Conservation (phyloP, 192 early-diverging fungal species). For the Oehlia diaphana region DNA sequence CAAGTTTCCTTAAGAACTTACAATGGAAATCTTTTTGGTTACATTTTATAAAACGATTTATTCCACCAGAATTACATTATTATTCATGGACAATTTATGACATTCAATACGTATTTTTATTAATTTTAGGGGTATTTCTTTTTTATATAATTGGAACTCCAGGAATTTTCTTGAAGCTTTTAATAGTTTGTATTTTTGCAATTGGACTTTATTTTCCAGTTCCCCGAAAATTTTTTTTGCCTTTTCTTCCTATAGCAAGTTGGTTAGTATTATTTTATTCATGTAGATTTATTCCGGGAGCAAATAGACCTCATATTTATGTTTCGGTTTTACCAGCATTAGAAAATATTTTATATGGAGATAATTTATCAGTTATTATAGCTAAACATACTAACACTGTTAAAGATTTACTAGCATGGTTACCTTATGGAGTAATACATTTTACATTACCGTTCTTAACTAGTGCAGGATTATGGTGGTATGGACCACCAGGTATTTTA, state of each 20-base stretch:
- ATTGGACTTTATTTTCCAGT: slow-evolving; percentile 42
- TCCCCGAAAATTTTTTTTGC: slow-evolving; percentile 49
- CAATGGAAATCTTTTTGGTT: background rate
- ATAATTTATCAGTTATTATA: slow-evolving; percentile 62
- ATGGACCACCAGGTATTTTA: slow-evolving; percentile 52
- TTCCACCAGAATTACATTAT: slow-evolving; percentile 22
- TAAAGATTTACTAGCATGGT: slow-evolving; percentile 64
- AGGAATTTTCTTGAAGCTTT: slow-evolving; percentile 33
- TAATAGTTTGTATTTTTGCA: slow-evolving; percentile 35
- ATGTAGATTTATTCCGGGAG: slow-evolving; percentile 51
- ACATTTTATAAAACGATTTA: background rate
- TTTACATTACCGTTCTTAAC: slow-evolving; percentile 66
- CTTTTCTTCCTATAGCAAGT: slow-evolving; percentile 54
- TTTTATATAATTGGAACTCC: slow-evolving; percentile 46
- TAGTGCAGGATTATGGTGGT: slow-evolving; percentile 44
- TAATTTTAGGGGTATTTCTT: slow-evolving; percentile 38
- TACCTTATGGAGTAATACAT: slow-evolving; percentile 76
- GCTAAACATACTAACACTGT: slow-evolving; percentile 49
- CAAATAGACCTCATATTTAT: slow-evolving; percentile 60
- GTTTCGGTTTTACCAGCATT: slow-evolving; percentile 64
- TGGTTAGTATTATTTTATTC: slow-evolving; percentile 60
- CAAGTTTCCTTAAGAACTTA: background rate
- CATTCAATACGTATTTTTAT: slow-evolving; percentile 48
- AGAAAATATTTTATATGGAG: slow-evolving; percentile 69
- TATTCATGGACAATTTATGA: slow-evolving; percentile 45